These are phyloP conservation scores for Calonectria fujianensis DNA, from an alignment of 2,329 filamentous ascomycete species.

Conservation along the genomic window DNA sequence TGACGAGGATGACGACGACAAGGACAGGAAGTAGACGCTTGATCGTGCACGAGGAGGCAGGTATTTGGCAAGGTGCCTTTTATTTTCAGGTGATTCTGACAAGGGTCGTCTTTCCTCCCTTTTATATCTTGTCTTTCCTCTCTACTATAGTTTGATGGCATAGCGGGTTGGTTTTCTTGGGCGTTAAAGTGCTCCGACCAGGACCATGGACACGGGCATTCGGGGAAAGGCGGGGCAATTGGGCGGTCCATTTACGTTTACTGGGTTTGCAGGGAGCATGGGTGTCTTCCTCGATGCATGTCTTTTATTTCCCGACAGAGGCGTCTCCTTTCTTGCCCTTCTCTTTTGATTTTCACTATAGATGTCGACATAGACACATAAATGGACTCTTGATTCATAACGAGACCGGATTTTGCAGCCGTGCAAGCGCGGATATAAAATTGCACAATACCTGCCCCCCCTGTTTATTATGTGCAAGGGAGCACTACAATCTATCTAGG, in stretches of 20 bases:
- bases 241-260: slow-evolving; percentile 37
- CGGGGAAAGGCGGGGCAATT: slow-evolving; percentile 40
- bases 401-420: neutral
- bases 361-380: slow-evolving; percentile 35
- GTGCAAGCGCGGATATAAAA: neutral
- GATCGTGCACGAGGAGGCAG: slow-evolving; percentile 24
- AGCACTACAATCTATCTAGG: neutral
- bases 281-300: slow-evolving; percentile 42
- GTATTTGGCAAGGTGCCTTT: neutral
- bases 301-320: slow-evolving; percentile 44
- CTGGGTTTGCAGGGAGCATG: slow-evolving; percentile 45
- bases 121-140: slow-evolving; percentile 43
- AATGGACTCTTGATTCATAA: slow-evolving; percentile 21
- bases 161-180: slow-evolving; percentile 52
- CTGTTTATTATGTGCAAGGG: slow-evolving; percentile 4
- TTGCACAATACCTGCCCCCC: neutral
- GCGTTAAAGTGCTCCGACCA: slow-evolving; percentile 47
- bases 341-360: slow-evolving; percentile 33
- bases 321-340: slow-evolving; percentile 30
- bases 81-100: neutral
- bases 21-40: slow-evolving; percentile 51
- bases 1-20: slow-evolving; percentile 74
- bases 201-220: slow-evolving; percentile 43
- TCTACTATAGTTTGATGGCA: slow-evolving; percentile 44
- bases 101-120: neutral